Evolutionary conservation across 75 land plant genomes (phyloP).

Genomic region (Ceratopteris richardii): DNA sequence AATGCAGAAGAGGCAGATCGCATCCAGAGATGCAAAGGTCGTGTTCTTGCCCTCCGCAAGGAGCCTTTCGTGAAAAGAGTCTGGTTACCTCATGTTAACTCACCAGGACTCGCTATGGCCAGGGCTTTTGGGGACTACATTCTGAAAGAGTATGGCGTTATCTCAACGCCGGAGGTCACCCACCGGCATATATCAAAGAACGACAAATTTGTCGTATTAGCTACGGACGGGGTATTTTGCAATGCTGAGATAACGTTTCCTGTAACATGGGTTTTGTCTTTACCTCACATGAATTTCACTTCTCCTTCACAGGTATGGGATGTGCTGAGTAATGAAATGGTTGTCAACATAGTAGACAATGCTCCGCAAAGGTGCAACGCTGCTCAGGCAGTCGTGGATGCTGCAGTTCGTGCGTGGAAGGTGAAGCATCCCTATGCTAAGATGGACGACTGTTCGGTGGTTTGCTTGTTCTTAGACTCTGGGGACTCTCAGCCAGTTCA

Average conservation of each 20-base stretch:
- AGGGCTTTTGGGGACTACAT: slow-evolving; percentile 29
- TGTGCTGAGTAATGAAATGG: slow-evolving; percentile 54
- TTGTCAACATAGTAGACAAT: slow-evolving; percentile 45
- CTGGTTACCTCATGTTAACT: slow-evolving; percentile 27
- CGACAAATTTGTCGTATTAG: slow-evolving; percentile 29
- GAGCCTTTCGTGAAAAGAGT: slow-evolving; percentile 25
- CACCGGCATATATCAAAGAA: slow-evolving; percentile 16
- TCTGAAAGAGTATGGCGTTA: slow-evolving; percentile 24
- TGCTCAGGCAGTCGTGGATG: slow-evolving; percentile 38
- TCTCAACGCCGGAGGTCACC: slow-evolving; percentile 22
- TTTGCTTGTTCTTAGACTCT: slow-evolving; percentile 44
- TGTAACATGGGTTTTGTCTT: no score
- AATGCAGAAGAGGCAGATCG: slow-evolving; percentile 27
- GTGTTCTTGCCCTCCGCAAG: slow-evolving; percentile 27
- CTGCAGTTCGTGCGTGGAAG: slow-evolving; percentile 52
- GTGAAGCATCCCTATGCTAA: slow-evolving; percentile 50
- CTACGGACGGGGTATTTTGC: slow-evolving; percentile 33
- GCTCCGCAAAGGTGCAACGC: slow-evolving; percentile 33
- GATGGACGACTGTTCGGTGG: slow-evolving; percentile 57
- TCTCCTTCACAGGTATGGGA: slow-evolving; percentile 44
- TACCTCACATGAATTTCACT: no score
- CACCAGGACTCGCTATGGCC: slow-evolving; percentile 31
- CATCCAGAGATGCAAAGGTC: slow-evolving; percentile 21
- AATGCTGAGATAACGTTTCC: no score
- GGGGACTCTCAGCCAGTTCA: no score